Base-by-base conservation (phyloP, 1,139 yeast genomes). In the Wickerhamomyces sp. region DNA sequence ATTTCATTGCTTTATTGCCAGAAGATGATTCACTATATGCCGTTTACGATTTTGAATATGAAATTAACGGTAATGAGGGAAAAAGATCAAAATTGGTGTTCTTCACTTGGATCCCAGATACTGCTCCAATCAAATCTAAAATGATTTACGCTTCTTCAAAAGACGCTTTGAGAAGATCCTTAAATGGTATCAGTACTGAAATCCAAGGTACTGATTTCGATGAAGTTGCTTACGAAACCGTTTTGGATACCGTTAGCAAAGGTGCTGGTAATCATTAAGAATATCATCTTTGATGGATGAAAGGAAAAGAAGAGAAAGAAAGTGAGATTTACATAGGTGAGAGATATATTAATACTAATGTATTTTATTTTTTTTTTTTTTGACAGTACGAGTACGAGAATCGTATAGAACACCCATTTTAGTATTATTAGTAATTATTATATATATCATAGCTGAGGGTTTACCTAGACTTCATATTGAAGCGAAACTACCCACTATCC, bases 71-170 rank as follows among this genome's bases (percentile, higher is more conserved):
- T 42, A 93, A 90, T 59, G 98, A 93, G 71, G 99, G 99, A 66
- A 89, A 89, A 78, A 86, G 94, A 76, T 84, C 91, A 64, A 93
- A 93, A 79, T 86, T 93, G 62, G 84, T 91, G 50, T 93, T 93
- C 73, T 86, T 69, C 76, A 85, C 94, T 58, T 93, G 99, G 99
- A 83, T 97, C 53, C 99, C 99, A 62, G 99, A 94, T 67, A 86
- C 95, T 52, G 96, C 98, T 45, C 89, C 95, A 52, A 82, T 94
- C 62, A 86, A 90, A 73, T 56, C 94, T 61, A 93, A 93, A 84
- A 94, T 93, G 99, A 87, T 91, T 52, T 91, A 90, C 75, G 98
- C 99, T 43, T 82, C 97, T 10, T 91, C 98, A 53, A 91, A 90
- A 75, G 99, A 93, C 62, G 95, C 98, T 45, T 80, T 93, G 65